Conservation (phyloP, 2,329 filamentous ascomycete species). For the Colletotrichum cuscutae region DNA sequence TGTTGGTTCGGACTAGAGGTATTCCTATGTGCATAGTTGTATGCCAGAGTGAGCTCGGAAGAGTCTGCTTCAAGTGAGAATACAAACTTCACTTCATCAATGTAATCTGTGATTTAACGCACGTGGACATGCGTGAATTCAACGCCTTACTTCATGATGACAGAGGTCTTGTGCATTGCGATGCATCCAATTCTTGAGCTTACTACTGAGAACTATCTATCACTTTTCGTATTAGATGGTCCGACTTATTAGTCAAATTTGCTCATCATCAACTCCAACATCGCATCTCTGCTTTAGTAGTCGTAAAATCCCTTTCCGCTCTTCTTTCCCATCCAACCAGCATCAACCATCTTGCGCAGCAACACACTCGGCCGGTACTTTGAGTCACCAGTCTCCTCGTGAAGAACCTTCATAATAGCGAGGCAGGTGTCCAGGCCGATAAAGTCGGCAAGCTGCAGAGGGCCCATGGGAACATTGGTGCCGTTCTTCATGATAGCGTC, state of each 20-base stretch:
- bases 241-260: not conserved
- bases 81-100: too few species aligned
- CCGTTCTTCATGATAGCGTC: slow-evolving; percentile 99
- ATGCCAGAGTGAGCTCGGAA: too few species aligned
- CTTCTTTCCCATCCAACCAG: slow-evolving; percentile 98
- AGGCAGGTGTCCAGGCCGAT: slow-evolving; percentile 97
- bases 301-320: slow-evolving; percentile 95
- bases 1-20: too few species aligned
- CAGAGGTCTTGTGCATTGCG: not conserved
- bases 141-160: not conserved
- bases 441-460: slow-evolving; percentile 92
- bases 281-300: slow-evolving; percentile 63
- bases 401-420: slow-evolving; percentile 95
- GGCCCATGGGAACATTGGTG: slow-evolving; percentile 98
- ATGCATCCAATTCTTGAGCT: not conserved
- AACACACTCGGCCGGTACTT: slow-evolving; percentile 94
- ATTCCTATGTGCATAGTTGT: too few species aligned
- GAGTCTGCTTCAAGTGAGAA: too few species aligned
- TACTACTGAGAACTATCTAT: not conserved
- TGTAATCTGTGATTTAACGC: too few species aligned
- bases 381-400: slow-evolving; percentile 90
- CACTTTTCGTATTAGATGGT: not conserved
- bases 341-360: slow-evolving; percentile 95
- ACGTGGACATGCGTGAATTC: too few species aligned
- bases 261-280: not conserved